Conservation (phyloP, 78 protist genomes). For the Protostelium mycophagum region DNA sequence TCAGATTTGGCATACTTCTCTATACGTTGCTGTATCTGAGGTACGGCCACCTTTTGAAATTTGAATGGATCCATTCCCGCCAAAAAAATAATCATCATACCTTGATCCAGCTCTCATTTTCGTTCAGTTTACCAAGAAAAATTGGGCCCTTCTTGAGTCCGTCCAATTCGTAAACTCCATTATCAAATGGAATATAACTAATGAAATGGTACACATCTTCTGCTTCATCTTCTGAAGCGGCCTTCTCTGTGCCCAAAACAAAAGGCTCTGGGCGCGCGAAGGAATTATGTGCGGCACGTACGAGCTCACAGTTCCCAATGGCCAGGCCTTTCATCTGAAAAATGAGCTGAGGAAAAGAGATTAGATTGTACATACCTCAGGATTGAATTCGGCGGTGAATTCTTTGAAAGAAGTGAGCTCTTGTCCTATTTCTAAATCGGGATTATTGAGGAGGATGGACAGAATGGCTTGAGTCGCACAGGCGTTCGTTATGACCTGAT, state of each 20-base stretch:
- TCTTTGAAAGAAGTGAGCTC: conserved; percentile 64
- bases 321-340: conserved; percentile 74
- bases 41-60: conserved; percentile 34
- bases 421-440: conserved; percentile 78
- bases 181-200: conserved; percentile 82
- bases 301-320: conserved; percentile 71
- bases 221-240: conserved; percentile 63
- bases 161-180: conserved; percentile 92
- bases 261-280: conserved; percentile 81
- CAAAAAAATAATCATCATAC: no score
- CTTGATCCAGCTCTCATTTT: conserved; percentile 29
- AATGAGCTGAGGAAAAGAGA: conserved; percentile 1
- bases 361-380: conserved; percentile 35
- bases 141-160: conserved; percentile 93
- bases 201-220: conserved; percentile 92
- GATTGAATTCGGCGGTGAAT: conserved; percentile 71
- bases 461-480: conserved; percentile 99
- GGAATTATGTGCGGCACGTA: conserved; percentile 79
- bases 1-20: conserved; percentile 61
- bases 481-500: conserved; percentile 86
- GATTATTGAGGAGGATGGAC: conserved; percentile 81
- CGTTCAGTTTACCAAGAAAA: conserved; percentile 35
- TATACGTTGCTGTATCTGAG: conserved; percentile 66
- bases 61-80: conserved; percentile 10
- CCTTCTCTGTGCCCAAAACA: conserved; percentile 39